Percentiles rank a stretch among this genome's conserved stretches.
Conservation (phyloP, 2,329 filamentous ascomycete species). For the Daldinia eschscholtzii region DNA sequence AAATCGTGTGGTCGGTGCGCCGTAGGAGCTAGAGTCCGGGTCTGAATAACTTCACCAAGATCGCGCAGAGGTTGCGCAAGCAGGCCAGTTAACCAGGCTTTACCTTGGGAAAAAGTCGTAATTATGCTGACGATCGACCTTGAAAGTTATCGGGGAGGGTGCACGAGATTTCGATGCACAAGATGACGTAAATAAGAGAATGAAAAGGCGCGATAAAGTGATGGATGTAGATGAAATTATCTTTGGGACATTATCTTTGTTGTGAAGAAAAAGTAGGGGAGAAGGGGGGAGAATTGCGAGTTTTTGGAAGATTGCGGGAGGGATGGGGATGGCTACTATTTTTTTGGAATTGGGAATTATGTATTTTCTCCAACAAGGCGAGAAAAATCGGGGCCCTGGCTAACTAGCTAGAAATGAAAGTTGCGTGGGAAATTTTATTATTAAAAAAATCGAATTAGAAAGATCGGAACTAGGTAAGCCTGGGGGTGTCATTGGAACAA, state of each 20-base stretch:
- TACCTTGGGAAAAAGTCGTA: conserved; percentile 34
- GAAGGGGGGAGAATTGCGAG: conserved; percentile 49
- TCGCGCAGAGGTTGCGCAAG: conserved; percentile 37
- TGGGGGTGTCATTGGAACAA: conserved; percentile 45
- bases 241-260: conserved; percentile 51
- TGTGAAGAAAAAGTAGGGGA: conserved; percentile 46
- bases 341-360: conserved; percentile 58
- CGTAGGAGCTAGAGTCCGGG: conserved; percentile 42
- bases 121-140: conserved; percentile 17
- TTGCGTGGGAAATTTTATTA: conserved; percentile 57
- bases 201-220: conserved; percentile 51
- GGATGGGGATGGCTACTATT: conserved; percentile 66
- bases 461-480: conserved; percentile 52
- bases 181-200: conserved; percentile 48
- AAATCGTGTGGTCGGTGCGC: conserved; percentile 49
- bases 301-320: conserved; percentile 52
- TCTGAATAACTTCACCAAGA: conserved; percentile 52
- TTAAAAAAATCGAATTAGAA: conserved; percentile 53
- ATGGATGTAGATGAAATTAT: conserved; percentile 55
- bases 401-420: conserved; percentile 53
- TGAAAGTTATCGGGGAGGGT: conserved; percentile 43
- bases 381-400: conserved; percentile 62
- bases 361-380: conserved; percentile 57
- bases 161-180: conserved; percentile 47
- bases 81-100: conserved; percentile 33